Evolutionary conservation across 495 filamentous ascomycete genomes (phyloP).

Genomic region (Talaromyces proteolyticus): DNA sequence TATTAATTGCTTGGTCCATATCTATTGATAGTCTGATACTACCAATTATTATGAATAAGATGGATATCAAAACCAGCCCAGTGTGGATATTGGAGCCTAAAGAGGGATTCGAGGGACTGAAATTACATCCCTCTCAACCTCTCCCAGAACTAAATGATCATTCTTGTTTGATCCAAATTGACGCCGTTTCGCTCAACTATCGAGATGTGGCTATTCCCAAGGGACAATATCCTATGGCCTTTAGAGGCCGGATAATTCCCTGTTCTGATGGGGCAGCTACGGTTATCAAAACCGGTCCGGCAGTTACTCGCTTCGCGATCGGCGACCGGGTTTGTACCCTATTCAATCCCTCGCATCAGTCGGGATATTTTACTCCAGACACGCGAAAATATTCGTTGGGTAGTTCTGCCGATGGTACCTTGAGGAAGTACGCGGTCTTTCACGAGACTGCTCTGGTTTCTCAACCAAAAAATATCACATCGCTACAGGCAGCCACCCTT

Average conservation of each 20-base stretch:
- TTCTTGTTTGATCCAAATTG: neutral
- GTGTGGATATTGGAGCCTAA: neutral
- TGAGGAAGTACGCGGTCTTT: slow-evolving; percentile 62
- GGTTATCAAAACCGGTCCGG: slow-evolving; percentile 60
- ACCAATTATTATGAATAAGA: neutral
- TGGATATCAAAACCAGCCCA: neutral
- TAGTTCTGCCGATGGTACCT: slow-evolving; percentile 61
- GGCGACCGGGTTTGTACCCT: slow-evolving; percentile 70
- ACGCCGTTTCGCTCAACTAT: slow-evolving; percentile 19
- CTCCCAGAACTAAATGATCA: neutral
- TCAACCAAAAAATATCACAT: slow-evolving; percentile 48
- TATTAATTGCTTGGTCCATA: neutral
- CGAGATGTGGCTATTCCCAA: slow-evolving; percentile 22
- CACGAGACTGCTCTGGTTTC: slow-evolving; percentile 54
- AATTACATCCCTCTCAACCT: neutral
- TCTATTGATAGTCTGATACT: neutral
- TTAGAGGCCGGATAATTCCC: neutral
- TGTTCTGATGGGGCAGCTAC: slow-evolving; percentile 63
- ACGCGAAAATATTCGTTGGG: slow-evolving; percentile 54
- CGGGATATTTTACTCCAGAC: slow-evolving; percentile 42
- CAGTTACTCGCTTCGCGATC: slow-evolving; percentile 59
- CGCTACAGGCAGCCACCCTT: slow-evolving; percentile 54
- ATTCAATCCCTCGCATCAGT: slow-evolving; percentile 74
- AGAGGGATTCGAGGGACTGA: neutral
- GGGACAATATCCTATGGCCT: slow-evolving; percentile 19